Conservation (phyloP, 306 rosid genomes). For the Acacia confusa region DNA sequence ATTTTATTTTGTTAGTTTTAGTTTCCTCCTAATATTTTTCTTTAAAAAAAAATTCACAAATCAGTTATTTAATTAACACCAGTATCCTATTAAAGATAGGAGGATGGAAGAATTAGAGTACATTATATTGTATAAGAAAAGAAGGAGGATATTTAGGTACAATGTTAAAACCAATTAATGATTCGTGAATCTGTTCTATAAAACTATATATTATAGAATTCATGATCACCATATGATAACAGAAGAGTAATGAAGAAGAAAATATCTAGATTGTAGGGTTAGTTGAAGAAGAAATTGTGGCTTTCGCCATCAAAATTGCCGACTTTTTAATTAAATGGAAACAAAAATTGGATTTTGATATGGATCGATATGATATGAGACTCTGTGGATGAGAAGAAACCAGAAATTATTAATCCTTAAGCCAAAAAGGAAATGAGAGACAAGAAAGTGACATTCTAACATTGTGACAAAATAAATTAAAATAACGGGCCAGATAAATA, state of each 20-base stretch:
- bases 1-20: too few species aligned
- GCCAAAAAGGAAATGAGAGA: not conserved
- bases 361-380: not conserved
- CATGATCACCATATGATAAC: not conserved
- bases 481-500: too few species aligned
- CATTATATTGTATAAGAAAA: too few species aligned
- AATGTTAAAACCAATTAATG: not conserved
- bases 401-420: not conserved
- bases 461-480: not conserved
- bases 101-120: too few species aligned
- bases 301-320: not conserved
- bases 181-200: not conserved
- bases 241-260: not conserved
- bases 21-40: too few species aligned
- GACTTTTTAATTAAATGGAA: not conserved
- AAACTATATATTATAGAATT: not conserved
- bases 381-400: constrained; percentile 7
- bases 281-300: not conserved
- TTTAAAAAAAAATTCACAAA: too few species aligned
- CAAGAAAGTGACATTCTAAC: not conserved
- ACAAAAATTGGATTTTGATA: not conserved
- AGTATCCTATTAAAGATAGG: too few species aligned
- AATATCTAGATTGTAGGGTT: not conserved
- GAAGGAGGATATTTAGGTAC: not conserved
- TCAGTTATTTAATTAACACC: too few species aligned